phyloP scores from a whole-genome alignment of 2,329 filamentous ascomycete genomes.

The Fusarium sp. region DNA sequence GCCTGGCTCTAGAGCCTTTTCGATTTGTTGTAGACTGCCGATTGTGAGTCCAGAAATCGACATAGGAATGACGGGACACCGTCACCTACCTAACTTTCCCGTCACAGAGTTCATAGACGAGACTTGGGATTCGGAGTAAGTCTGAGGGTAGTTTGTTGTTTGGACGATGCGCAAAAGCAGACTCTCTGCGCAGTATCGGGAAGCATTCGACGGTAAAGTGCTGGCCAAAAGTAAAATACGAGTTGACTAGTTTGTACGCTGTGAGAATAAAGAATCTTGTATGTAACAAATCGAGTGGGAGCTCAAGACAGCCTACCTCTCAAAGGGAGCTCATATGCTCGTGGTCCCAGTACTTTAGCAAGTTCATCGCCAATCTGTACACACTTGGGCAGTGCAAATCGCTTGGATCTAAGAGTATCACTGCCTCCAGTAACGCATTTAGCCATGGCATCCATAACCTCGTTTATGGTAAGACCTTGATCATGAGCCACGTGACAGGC shows the following conservation, averaged over 20 bases:
- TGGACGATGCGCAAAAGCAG: constrained; percentile 35
- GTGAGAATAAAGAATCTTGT: constrained; percentile 25
- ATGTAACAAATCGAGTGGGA: not conserved
- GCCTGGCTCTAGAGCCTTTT: constrained; percentile 35
- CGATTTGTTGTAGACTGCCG: constrained; percentile 35
- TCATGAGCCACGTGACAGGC: constrained; percentile 38
- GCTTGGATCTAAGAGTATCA: constrained; percentile 39
- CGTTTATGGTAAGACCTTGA: constrained; percentile 32
- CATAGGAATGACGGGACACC: not conserved
- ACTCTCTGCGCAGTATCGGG: constrained; percentile 37
- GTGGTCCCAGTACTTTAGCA: constrained; percentile 34
- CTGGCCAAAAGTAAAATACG: constrained; percentile 41
- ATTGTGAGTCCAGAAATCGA: constrained; percentile 12
- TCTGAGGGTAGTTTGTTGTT: constrained; percentile 34
- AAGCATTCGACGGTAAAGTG: constrained; percentile 41
- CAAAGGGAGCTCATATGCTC: constrained; percentile 40
- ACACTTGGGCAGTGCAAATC: constrained; percentile 41
- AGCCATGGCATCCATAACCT: constrained; percentile 36
- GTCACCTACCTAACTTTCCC: constrained; percentile 38
- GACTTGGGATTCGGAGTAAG: constrained; percentile 34
- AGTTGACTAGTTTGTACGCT: constrained; percentile 31
- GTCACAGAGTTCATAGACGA: constrained; percentile 37
- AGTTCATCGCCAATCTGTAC: constrained; percentile 41
- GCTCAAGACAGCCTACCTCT: constrained; percentile 33
- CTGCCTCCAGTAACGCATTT: constrained; percentile 40